phyloP scores from a whole-genome alignment of 2,329 filamentous ascomycete genomes.

The Penicillium sp. region DNA sequence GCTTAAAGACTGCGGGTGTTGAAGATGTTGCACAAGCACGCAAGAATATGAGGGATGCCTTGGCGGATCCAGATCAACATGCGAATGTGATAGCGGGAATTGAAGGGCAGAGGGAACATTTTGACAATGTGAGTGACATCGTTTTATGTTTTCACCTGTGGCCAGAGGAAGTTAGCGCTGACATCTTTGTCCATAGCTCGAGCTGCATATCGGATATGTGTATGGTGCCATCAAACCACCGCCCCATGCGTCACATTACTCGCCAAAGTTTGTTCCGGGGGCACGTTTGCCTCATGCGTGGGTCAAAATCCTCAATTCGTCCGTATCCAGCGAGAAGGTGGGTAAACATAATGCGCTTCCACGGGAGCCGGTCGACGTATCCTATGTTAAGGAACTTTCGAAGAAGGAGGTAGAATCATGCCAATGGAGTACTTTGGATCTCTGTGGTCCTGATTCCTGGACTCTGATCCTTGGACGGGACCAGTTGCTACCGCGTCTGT shows the following conservation, averaged over 20 bases:
- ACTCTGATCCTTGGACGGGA: constrained; percentile 29
- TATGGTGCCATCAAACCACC: constrained; percentile 41
- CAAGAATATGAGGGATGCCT: constrained; percentile 1
- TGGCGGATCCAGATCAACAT: constrained; percentile 3
- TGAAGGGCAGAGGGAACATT: constrained; percentile 45
- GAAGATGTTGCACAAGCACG: constrained; percentile 8
- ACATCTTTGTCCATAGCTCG: constrained; percentile 22
- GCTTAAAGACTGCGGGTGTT: constrained; percentile 36
- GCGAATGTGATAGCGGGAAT: constrained; percentile 25
- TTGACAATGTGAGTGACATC: constrained; percentile 36
- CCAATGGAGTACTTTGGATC: constrained; percentile 41
- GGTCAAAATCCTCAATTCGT: constrained; percentile 24
- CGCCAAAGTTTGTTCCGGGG: constrained; percentile 39
- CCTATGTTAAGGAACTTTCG: constrained; percentile 38
- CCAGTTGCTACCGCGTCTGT: neutral
- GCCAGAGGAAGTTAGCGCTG: neutral
- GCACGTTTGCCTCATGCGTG: constrained; percentile 47
- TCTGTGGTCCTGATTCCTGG: constrained; percentile 35
- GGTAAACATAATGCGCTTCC: neutral
- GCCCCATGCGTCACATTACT: constrained; percentile 40
- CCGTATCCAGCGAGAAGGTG: neutral
- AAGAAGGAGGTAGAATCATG: constrained; percentile 24
- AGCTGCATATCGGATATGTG: constrained; percentile 49
- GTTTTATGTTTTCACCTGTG: too few relatives aligned
- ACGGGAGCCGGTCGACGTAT: constrained; percentile 29